Percentiles rank a stretch among this genome's conserved stretches.
These are phyloP conservation scores for Myriosclerotinia duriaeana DNA, from an alignment of 2,329 filamentous ascomycete genomes.

Conservation along the genomic window DNA sequence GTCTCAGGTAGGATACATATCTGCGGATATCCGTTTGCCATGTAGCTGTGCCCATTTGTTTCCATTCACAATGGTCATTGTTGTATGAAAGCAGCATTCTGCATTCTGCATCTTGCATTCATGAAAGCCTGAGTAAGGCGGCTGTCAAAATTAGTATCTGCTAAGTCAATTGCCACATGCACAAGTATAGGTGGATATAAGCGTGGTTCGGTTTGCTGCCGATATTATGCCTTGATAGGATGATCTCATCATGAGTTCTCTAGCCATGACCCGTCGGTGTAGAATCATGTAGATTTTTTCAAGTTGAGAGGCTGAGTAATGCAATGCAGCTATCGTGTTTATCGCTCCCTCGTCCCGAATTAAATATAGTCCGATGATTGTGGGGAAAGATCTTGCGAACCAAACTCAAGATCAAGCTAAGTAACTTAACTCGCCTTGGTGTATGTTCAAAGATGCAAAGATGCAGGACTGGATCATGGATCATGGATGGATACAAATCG, in stretches of 20 bases:
- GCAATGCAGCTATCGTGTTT: slow-evolving; percentile 20
- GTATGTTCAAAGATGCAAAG: slow-evolving; percentile 13
- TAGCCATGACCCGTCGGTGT: slow-evolving; percentile 16
- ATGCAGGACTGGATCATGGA: no score
- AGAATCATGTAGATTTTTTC: not conserved
- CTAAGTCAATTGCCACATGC: slow-evolving; percentile 9
- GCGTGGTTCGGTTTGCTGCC: slow-evolving; percentile 28
- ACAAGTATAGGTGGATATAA: slow-evolving; percentile 13
- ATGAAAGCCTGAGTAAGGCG: slow-evolving; percentile 9
- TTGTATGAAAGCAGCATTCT: slow-evolving; percentile 25
- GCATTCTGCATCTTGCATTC: not conserved
- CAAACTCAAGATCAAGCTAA: slow-evolving; percentile 12
- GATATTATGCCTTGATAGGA: slow-evolving; percentile 37
- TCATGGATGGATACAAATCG: slow-evolving; percentile 5
- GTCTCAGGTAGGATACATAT: slow-evolving; percentile 25
- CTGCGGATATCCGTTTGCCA: slow-evolving; percentile 31
- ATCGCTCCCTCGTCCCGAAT: slow-evolving; percentile 21
- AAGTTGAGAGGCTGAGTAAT: slow-evolving; percentile 1
- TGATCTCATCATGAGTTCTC: slow-evolving; percentile 19
- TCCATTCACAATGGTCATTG: slow-evolving; percentile 28
- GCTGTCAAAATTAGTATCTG: slow-evolving; percentile 6
- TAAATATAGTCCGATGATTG: slow-evolving; percentile 19
- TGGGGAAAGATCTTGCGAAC: slow-evolving; percentile 24
- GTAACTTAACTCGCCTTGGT: slow-evolving; percentile 28
- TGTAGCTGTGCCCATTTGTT: slow-evolving; percentile 32